A percentile compares a stretch with the other conserved stretches of the same genome.
These are phyloP conservation scores for Carex kokanica DNA, from an alignment of 176 grass and related monocot genomes.

Conservation along the genomic window DNA sequence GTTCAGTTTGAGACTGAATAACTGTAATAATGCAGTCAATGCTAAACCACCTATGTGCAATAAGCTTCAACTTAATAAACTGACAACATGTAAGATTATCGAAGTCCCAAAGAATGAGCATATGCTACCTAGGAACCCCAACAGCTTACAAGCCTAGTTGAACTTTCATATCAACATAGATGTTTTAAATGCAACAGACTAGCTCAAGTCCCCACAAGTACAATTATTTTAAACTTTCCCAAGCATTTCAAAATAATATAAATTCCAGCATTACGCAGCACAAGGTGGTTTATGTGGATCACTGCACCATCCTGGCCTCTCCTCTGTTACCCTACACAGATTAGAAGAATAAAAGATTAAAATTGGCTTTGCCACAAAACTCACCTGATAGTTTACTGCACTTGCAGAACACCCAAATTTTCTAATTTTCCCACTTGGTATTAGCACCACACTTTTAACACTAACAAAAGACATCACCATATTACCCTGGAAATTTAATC, in stretches of 20 bases:
- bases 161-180: neutral
- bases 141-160: neutral
- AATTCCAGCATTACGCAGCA: slow-evolving; percentile 55
- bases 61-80: neutral
- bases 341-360: slow-evolving; percentile 22
- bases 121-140: neutral
- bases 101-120: neutral
- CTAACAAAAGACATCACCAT: neutral
- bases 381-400: slow-evolving; percentile 2
- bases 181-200: neutral
- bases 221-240: neutral
- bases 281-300: slow-evolving; percentile 83
- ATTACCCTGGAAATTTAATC: neutral
- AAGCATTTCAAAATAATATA: neutral
- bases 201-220: neutral
- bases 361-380: neutral
- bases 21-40: neutral
- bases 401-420: neutral
- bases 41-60: neutral
- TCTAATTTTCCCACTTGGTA: neutral
- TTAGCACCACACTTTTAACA: neutral
- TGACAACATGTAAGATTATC: neutral
- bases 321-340: slow-evolving; percentile 66
- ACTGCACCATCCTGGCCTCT: slow-evolving; percentile 72
- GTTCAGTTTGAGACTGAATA: neutral